phyloP scores from a whole-genome alignment of 1,284 basidiomycete species.

The Ganoderma lucidum region DNA sequence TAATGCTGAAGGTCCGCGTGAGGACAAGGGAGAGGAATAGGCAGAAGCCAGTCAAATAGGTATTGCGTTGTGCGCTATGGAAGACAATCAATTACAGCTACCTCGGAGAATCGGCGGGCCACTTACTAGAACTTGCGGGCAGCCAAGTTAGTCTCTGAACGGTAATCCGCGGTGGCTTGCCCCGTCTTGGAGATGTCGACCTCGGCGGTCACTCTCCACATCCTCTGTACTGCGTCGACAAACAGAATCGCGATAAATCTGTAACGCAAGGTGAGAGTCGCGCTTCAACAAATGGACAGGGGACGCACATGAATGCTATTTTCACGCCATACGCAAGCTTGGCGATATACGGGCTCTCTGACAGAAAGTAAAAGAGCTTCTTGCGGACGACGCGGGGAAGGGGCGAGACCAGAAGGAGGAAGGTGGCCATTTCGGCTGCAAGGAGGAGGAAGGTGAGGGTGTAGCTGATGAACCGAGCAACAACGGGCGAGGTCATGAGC shows the following conservation, averaged over 20 bases:
- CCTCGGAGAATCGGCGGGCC: slow-evolving; percentile 1
- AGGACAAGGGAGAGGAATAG: slow-evolving; percentile 95
- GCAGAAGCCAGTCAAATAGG: slow-evolving; percentile 92
- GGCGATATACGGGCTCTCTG: slow-evolving; percentile 70
- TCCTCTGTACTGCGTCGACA: slow-evolving; percentile 92
- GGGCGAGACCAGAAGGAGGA: slow-evolving; percentile 78
- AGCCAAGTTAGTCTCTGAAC: slow-evolving; percentile 85
- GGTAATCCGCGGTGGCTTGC: slow-evolving; percentile 66
- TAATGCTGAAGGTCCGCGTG: slow-evolving; percentile 91
- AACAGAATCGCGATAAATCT: slow-evolving; percentile 91
- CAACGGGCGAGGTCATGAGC: neutral
- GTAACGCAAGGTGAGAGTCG: slow-evolving; percentile 12
- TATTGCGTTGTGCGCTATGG: slow-evolving; percentile 78
- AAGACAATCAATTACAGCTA: neutral
- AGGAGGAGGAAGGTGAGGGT: slow-evolving; percentile 81
- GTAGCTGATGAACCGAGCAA: slow-evolving; percentile 54
- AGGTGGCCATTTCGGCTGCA: slow-evolving; percentile 80
- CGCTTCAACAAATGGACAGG: slow-evolving; percentile 11
- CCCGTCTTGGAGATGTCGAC: slow-evolving; percentile 75
- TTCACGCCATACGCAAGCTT: slow-evolving; percentile 86
- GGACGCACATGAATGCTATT: slow-evolving; percentile 90
- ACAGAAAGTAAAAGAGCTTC: slow-evolving; percentile 79
- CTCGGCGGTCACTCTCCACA: slow-evolving; percentile 87
- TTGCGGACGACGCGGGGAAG: slow-evolving; percentile 80
- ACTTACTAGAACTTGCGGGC: slow-evolving; percentile 94